Conservation (phyloP, 2,329 filamentous ascomycete species). For the Ceratocystis albifundus region DNA sequence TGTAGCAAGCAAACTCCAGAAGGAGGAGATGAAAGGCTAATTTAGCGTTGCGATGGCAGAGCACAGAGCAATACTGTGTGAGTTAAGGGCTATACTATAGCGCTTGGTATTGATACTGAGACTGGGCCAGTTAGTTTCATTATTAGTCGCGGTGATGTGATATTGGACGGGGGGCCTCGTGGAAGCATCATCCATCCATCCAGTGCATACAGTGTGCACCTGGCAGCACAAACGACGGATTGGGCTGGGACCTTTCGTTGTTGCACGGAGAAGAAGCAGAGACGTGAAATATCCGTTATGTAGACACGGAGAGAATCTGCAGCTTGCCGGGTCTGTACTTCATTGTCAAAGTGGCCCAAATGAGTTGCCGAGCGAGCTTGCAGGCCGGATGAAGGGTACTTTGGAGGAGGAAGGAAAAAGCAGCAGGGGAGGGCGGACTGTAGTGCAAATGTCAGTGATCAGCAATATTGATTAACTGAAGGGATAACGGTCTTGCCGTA, state of each 20-base stretch:
- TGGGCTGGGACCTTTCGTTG: background rate
- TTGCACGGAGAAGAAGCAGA: background rate
- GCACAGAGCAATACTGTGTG: background rate
- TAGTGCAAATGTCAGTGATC: background rate
- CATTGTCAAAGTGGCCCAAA: background rate
- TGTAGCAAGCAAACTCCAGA: no score
- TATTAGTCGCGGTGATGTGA: no score
- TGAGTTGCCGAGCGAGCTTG: background rate
- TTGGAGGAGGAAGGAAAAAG: background rate
- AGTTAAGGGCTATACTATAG: no score
- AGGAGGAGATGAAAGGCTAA: no score
- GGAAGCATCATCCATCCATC: background rate
- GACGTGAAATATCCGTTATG: background rate
- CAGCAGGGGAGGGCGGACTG: background rate
- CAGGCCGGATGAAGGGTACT: background rate
- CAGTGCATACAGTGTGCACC: no score
- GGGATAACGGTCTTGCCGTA: constrained; percentile 11
- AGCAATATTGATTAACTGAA: constrained; percentile 10
- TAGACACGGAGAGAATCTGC: background rate
- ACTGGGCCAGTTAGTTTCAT: no score
- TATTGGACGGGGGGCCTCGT: background rate
- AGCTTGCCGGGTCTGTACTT: background rate
- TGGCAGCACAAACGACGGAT: background rate
- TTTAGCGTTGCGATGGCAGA: background rate
- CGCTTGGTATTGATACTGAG: no score